Conservation (phyloP, 805 yeast genomes). For the Saccharomycopsis sp. region DNA sequence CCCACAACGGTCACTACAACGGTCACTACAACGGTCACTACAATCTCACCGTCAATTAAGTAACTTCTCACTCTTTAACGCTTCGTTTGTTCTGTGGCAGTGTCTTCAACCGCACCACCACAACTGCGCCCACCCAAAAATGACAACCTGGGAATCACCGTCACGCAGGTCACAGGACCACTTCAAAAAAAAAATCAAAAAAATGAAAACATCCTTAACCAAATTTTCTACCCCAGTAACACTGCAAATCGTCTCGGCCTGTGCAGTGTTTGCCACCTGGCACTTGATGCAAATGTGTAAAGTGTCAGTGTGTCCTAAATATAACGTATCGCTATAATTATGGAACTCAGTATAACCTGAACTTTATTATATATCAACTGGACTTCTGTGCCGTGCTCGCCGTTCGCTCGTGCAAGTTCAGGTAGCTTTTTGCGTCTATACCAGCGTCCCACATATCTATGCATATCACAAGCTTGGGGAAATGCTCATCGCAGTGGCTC, state of each 20-base stretch:
- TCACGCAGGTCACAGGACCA: not conserved
- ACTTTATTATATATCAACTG: not conserved
- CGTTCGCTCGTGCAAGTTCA: not conserved
- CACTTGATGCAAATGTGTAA: too few relatives aligned
- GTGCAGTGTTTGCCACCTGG: too few relatives aligned
- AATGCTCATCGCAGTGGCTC: not conserved
- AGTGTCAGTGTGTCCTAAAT: not conserved
- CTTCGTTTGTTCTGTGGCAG: too few relatives aligned
- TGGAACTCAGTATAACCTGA: not conserved
- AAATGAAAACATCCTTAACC: too few relatives aligned
- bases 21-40: too few relatives aligned
- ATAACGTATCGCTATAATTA: not conserved
- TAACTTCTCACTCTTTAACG: too few relatives aligned
- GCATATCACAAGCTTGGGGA: not conserved
- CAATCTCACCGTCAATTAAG: too few relatives aligned
- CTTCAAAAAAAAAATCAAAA: not conserved
- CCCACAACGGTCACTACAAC: too few relatives aligned
- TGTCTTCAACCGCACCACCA: too few relatives aligned
- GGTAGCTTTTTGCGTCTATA: not conserved
- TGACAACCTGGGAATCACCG: not conserved
- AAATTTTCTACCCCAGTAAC: too few relatives aligned
- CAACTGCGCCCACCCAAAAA: not conserved
- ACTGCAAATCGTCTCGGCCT: too few relatives aligned
- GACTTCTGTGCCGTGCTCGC: not conserved
- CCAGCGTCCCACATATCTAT: not conserved